These are phyloP conservation scores for Heimioporus punctisporus DNA, from an alignment of 1,284 basidiomycete species.

Conservation along the genomic window DNA sequence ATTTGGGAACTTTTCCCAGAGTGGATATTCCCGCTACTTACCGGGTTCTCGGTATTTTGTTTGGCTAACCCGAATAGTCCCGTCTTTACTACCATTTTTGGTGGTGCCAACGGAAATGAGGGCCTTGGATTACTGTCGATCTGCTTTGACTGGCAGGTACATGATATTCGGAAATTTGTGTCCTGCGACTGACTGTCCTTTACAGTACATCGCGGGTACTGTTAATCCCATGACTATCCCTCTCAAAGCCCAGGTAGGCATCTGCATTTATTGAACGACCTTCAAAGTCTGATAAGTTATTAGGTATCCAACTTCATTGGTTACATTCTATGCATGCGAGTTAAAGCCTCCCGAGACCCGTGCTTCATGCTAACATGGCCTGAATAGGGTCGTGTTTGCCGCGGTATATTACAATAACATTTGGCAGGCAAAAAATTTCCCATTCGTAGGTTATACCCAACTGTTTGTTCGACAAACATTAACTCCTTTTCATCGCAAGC, in stretches of 20 bases:
- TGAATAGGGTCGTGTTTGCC: constrained; percentile 41
- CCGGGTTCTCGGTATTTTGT: constrained; percentile 58
- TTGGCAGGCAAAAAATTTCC: constrained; percentile 50
- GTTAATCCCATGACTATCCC: constrained; percentile 47
- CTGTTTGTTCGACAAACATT: not conserved
- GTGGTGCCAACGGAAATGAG: constrained; percentile 63
- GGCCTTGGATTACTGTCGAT: constrained; percentile 52
- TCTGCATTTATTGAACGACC: too few species aligned
- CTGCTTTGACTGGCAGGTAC: constrained; percentile 61
- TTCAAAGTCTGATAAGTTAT: constrained; percentile 4
- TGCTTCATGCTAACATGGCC: too few species aligned
- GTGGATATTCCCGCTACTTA: constrained; percentile 53
- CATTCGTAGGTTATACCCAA: constrained; percentile 38
- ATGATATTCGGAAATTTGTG: not conserved
- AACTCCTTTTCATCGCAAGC: too few species aligned
- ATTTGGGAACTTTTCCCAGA: constrained; percentile 55
- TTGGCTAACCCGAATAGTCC: constrained; percentile 51
- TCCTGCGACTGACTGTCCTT: constrained; percentile 9
- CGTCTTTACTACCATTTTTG: constrained; percentile 57
- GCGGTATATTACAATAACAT: constrained; percentile 46
- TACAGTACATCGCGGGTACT: constrained; percentile 44
- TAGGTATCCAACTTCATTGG: constrained; percentile 45
- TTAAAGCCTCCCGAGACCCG: not conserved
- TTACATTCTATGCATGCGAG: constrained; percentile 47
- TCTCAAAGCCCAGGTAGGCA: constrained; percentile 40